Conservation (phyloP, 495 filamentous ascomycete genomes). For the Podospora didyma region DNA sequence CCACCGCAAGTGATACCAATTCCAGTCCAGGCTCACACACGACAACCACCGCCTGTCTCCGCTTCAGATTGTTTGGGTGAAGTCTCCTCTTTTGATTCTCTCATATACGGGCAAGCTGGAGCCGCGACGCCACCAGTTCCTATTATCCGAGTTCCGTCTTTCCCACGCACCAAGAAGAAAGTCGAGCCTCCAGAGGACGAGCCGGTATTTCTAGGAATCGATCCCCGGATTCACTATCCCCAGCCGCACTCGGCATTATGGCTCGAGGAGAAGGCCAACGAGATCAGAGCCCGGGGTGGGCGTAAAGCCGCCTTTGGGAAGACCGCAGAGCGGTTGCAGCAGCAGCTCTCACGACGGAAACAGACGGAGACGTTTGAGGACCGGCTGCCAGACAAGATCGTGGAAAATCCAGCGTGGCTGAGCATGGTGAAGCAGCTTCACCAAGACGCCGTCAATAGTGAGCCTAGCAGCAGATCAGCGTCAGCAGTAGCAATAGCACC, state of each 20-base stretch:
- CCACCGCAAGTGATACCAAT: too few species aligned
- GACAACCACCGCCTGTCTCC: not conserved
- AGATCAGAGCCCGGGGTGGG: conserved; percentile 38
- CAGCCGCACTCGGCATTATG: conserved; percentile 34
- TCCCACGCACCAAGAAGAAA: not conserved
- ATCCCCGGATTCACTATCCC: conserved; percentile 42
- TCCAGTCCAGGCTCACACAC: not conserved
- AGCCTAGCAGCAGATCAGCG: not conserved
- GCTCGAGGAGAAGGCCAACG: conserved; percentile 34
- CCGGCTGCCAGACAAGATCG: conserved; percentile 25
- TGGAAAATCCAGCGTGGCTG: conserved; percentile 26
- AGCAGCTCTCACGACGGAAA: conserved; percentile 22
- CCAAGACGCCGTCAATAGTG: conserved; percentile 1
- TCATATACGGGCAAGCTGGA: conserved; percentile 7
- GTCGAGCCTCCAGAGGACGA: conserved; percentile 12
- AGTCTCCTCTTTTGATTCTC: conserved; percentile 1
- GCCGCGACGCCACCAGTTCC: not conserved
- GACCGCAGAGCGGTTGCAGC: conserved; percentile 30
- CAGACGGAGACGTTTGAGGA: conserved; percentile 15
- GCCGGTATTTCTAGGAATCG: conserved; percentile 28
- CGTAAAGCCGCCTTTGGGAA: conserved; percentile 40
- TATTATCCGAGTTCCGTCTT: not conserved
- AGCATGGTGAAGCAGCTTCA: conserved; percentile 13
- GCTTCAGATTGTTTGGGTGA: not conserved
- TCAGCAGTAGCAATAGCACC: not conserved